phyloP scores from a whole-genome alignment of 129 eudicot species.

The Sambucus nigra region DNA sequence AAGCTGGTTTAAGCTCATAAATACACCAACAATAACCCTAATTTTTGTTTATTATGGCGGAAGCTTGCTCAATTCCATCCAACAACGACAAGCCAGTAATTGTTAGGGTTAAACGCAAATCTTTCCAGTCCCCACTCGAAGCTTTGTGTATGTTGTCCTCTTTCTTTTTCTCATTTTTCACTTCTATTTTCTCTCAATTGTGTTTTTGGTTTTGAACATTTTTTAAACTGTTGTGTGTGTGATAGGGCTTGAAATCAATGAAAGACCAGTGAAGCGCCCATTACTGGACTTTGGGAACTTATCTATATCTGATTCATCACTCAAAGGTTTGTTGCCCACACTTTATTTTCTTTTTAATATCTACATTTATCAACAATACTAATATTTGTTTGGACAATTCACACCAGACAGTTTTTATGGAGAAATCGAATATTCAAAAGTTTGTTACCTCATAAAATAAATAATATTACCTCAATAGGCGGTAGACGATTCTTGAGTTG shows the following conservation, averaged over 20 bases:
- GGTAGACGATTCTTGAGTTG: too few relatives aligned
- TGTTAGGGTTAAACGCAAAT: constrained; percentile 81
- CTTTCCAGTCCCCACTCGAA: constrained; percentile 73
- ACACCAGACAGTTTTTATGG: too few relatives aligned
- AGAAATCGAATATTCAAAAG: too few relatives aligned
- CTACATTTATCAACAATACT: too few relatives aligned
- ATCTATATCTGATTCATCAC: constrained; percentile 45
- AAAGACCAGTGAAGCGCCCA: constrained; percentile 69
- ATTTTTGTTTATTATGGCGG: constrained; percentile 10
- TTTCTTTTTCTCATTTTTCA: neutral
- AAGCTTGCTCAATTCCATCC: constrained; percentile 22
- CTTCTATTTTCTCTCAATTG: neutral
- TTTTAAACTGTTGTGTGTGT: neutral
- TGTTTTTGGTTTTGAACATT: neutral
- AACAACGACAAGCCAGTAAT: constrained; percentile 49
- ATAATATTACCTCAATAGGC: too few relatives aligned
- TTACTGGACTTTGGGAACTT: constrained; percentile 71
- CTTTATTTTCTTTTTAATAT: neutral
- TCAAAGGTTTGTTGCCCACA: constrained; percentile 24
- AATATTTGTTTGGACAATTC: neutral
- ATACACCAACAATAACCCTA: constrained; percentile 8
- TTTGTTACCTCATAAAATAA: too few relatives aligned
- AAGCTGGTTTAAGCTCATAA: too few relatives aligned
- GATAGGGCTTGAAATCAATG: constrained; percentile 92
- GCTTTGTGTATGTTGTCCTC: constrained; percentile 51